Percentiles rank a stretch among this genome's conserved stretches.
Evolutionary conservation across 2,329 filamentous ascomycete species (phyloP).

Genomic region (Aspergillus hortae): DNA sequence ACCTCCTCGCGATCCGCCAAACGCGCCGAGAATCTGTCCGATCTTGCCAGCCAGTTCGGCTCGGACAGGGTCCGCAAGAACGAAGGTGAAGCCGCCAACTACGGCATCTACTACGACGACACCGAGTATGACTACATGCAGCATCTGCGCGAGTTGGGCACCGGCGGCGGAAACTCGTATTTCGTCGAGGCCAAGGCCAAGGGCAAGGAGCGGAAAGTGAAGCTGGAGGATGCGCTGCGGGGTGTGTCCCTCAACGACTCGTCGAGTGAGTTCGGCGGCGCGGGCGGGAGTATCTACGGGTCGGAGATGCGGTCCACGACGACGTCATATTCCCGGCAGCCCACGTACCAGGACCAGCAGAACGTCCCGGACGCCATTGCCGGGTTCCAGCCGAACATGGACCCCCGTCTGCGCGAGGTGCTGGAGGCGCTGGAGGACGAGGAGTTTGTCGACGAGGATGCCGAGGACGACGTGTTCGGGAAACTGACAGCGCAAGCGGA

Average conservation of each 20-base stretch:
- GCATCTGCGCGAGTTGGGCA: constrained; percentile 84
- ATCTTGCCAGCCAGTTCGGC: constrained; percentile 73
- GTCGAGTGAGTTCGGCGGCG: constrained; percentile 20
- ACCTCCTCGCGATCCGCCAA: constrained; percentile 23
- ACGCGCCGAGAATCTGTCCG: constrained; percentile 62
- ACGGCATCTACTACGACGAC: constrained; percentile 94
- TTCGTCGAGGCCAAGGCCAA: constrained; percentile 72
- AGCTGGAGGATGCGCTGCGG: constrained; percentile 79
- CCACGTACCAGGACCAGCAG: constrained; percentile 89
- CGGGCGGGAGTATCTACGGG: constrained; percentile 34
- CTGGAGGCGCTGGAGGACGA: constrained; percentile 94
- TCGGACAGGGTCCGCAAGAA: constrained; percentile 69
- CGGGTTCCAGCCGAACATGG: constrained; percentile 97
- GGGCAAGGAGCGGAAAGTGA: constrained; percentile 64
- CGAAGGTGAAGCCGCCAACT: constrained; percentile 91
- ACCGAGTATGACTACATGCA: constrained; percentile 99
- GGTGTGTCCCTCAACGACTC: constrained; percentile 49
- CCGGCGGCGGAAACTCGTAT: constrained; percentile 66
- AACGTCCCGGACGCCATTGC: constrained; percentile 85
- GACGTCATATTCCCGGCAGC: constrained; percentile 71
- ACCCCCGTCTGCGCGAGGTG: constrained; percentile 83
- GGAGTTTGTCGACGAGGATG: constrained; percentile 79
- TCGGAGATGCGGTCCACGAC: constrained; percentile 42
- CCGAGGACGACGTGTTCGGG: constrained; percentile 78
- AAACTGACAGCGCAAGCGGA: constrained; percentile 61